A percentile compares a stretch with the other conserved stretches of the same genome.
Conservation (phyloP, 176 grass and related monocot species). For the Neostapfia colusana region DNA sequence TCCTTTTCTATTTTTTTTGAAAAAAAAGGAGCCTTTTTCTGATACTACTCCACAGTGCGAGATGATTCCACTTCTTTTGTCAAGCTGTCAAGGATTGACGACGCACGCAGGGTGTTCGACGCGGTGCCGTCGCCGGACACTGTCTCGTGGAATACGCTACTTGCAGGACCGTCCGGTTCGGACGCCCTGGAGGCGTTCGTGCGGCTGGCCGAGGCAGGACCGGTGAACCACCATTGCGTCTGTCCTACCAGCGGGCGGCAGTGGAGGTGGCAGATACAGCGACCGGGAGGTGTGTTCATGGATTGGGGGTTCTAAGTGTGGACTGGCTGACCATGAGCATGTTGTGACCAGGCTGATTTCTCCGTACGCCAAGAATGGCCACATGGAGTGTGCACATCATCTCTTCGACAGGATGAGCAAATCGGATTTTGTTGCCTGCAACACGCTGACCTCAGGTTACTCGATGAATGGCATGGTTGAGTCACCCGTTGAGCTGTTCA, state of each 20-base stretch:
- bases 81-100: constrained; percentile 49
- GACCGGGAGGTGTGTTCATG: constrained; percentile 58
- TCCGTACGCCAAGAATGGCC: constrained; percentile 60
- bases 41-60: too few relatives aligned
- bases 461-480: constrained; percentile 52
- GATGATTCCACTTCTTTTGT: too few relatives aligned
- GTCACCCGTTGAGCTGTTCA: constrained; percentile 62
- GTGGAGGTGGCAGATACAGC: constrained; percentile 47
- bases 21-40: too few relatives aligned
- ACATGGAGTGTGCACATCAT: constrained; percentile 33
- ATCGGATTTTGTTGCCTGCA: constrained; percentile 71
- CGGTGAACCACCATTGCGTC: constrained; percentile 59
- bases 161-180: constrained; percentile 47
- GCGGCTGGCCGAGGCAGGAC: constrained; percentile 46
- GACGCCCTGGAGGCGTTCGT: constrained; percentile 57
- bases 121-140: constrained; percentile 54
- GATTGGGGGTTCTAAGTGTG: constrained; percentile 47
- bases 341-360: constrained; percentile 67
- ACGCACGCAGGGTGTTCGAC: constrained; percentile 74
- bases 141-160: constrained; percentile 72
- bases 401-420: constrained; percentile 60
- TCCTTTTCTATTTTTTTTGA: too few relatives aligned
- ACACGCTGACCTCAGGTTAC: constrained; percentile 72
- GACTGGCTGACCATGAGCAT: constrained; percentile 42
- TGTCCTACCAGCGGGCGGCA: constrained; percentile 53